Base-by-base conservation (phyloP, 768 basidiomycete genomes). In the Lentinula boryana region DNA sequence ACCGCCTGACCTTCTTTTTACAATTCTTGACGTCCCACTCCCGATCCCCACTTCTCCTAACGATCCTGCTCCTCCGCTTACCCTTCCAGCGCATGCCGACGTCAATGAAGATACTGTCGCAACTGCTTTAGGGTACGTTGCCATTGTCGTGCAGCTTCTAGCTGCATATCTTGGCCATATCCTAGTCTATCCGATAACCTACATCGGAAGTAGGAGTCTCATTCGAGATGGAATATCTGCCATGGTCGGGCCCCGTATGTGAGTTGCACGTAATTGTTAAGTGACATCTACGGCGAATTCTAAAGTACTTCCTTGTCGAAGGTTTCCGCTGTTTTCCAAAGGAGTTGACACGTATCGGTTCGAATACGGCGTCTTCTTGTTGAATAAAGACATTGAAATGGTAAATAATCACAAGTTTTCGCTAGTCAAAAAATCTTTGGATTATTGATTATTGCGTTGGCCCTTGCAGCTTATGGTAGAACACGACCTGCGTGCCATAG, bases 311-410 rank as follows among this genome's bases (percentile, higher is more conserved):
- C 3, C 27, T 27, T 27, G 27, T 15, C 31, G 38, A 57, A 97
- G 95, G 82, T 99, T 98, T 72, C 97, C 97, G 16, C 76, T 99
- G 33, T 99, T 93, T 72, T 88, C 92, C 1, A 91, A 85, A 74
- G 95, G 95, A 4, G 95, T 98, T 61, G 97, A 98, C 70, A 90
- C 89, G 46, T 98, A 98, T 74, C 83, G 97, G 27, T 99, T 96
- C 68, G 96, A 98, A 72, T 99, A 98, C 76, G 97, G 88, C 3
- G 96, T 98, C 4, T 98, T 95, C 72, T 74, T 99, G 44, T 78
- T 98, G 35, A 99, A 99, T 77, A 99, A 98, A 74, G 82, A 99
- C 72, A 95, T 99, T 65, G 96, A 99, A 76, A 80, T 95, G 83
- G 95, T 95, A 64, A 63, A 81, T 64, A 23, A 46, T 44, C 32